Evolutionary conservation across 2,329 filamentous ascomycete genomes (phyloP), one percentile per base, ranked within the genome.

Genomic region (Colletotrichum spaethianum): DNA sequence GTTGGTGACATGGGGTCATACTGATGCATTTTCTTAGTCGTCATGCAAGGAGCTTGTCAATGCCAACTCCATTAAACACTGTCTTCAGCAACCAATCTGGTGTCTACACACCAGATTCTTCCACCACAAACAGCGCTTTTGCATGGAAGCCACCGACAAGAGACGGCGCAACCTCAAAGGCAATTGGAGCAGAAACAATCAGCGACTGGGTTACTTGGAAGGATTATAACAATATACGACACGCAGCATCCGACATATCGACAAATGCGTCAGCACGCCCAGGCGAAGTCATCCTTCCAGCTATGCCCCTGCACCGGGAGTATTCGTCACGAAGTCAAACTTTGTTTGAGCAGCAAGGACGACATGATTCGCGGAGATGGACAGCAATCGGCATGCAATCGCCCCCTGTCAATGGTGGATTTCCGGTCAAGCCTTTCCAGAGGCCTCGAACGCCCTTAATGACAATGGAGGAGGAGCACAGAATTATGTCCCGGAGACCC

Each of bases 381-480:
- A 69, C 69, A 18, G 46, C 65, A 2, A 69, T 69, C 3, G 69
- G 59, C 16, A 60, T 60, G 52, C 69, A 64, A 23, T 64, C 69
- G 1, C 65, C 69, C 9, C 53, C 69, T 6, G 18, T 60, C 6
- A 48, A 64, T 4, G 59, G 52, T 12, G 20, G 16, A 1, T 60
- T 69, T 26, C 18, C 42, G n/a, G 50, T 57, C 14, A 23, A 60
- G 11, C 38, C 59, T 4, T 55, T 55, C 23, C 57, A 5, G 11
- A 46, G 65, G 14, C 65, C 65, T 0, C 59, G 11, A 3, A 69
- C 69, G 6, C 69, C 65, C 4, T 26, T 72, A 6, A 63, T 72
- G 69, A 64, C 69, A 20, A 72, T 63, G 65, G 65, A 72, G 33
- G 69, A 72, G 20, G 69, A 72, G 26, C 46, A 55, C 8, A 63